Conservation (phyloP, 371 early-diverging fungal genomes). For the Encephalitozoon intestinalis region DNA sequence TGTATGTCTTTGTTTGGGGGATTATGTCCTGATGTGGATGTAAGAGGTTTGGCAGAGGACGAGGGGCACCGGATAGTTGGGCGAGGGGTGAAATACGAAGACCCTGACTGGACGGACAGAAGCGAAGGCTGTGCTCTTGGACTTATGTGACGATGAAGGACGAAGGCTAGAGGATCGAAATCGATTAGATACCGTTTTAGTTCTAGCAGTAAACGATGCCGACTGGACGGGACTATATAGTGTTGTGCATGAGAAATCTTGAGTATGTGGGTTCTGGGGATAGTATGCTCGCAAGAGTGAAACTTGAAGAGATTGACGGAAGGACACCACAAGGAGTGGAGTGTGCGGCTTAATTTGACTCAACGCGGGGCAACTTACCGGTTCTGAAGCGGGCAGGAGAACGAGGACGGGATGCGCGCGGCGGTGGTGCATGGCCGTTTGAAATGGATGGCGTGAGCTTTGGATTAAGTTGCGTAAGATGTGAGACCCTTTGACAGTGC, state of each 20-base stretch:
- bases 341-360: constrained; percentile 51
- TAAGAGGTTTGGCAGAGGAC: constrained; percentile 4
- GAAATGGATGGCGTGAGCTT: constrained; percentile 65
- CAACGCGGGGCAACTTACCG: constrained; percentile 61
- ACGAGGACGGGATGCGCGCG: constrained; percentile 59
- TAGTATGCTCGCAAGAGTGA: constrained; percentile 46
- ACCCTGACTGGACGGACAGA: constrained; percentile 63
- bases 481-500: constrained; percentile 65
- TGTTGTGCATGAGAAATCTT: constrained; percentile 32
- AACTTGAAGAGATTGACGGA: constrained; percentile 51
- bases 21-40: not conserved
- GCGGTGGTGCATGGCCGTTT: constrained; percentile 63
- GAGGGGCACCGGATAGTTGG: constrained; percentile 23
- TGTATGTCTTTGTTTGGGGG: constrained; percentile 4
- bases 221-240: constrained; percentile 63
- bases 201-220: constrained; percentile 70
- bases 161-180: constrained; percentile 69
- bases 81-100: constrained; percentile 60
- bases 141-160: constrained; percentile 68
- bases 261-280: constrained; percentile 45
- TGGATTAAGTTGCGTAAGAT: constrained; percentile 67
- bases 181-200: constrained; percentile 69
- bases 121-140: constrained; percentile 63
- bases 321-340: constrained; percentile 52
- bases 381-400: constrained; percentile 62